A percentile compares a stretch with the other conserved stretches of the same genome.
These are phyloP conservation scores for Yamadazyma spencermartinsiae DNA, from an alignment of 1,139 yeast species.

Conservation along the genomic window DNA sequence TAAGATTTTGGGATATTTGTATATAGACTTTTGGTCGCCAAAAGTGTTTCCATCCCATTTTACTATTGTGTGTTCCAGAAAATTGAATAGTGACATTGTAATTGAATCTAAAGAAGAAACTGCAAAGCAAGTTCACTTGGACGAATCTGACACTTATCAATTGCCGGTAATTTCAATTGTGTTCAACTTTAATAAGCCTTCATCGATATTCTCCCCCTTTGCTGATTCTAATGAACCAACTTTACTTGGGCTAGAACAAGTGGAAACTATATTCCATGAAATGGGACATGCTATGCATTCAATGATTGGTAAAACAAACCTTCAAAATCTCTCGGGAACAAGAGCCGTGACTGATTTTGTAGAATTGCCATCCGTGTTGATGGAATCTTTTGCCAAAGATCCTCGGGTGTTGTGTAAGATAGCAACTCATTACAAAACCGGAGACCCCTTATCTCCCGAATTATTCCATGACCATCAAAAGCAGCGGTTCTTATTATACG, in stretches of 20 bases:
- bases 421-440: constrained; percentile 74
- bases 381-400: constrained; percentile 91
- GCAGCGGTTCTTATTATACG: constrained; percentile 55
- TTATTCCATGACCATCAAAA: constrained; percentile 52
- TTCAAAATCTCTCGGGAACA: constrained; percentile 93
- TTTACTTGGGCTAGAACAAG: constrained; percentile 70
- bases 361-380: constrained; percentile 89
- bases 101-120: constrained; percentile 28
- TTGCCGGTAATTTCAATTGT: constrained; percentile 87
- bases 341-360: constrained; percentile 96
- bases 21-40: constrained; percentile 48
- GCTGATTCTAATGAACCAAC: constrained; percentile 28
- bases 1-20: constrained; percentile 38
- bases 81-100: constrained; percentile 31
- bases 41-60: constrained; percentile 83
- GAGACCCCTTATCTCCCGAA: constrained; percentile 55
- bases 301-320: constrained; percentile 86
- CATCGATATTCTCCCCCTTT: constrained; percentile 10
- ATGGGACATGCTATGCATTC: constrained; percentile 99
- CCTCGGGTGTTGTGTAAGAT: constrained; percentile 71
- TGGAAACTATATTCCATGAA: constrained; percentile 93
- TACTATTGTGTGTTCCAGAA: constrained; percentile 91
- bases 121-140: constrained; percentile 52
- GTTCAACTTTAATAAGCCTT: constrained; percentile 68
- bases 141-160: constrained; percentile 58